phyloP scores from a whole-genome alignment of 2,329 filamentous ascomycete genomes.

The Aspergillus brunneoviolaceus region DNA sequence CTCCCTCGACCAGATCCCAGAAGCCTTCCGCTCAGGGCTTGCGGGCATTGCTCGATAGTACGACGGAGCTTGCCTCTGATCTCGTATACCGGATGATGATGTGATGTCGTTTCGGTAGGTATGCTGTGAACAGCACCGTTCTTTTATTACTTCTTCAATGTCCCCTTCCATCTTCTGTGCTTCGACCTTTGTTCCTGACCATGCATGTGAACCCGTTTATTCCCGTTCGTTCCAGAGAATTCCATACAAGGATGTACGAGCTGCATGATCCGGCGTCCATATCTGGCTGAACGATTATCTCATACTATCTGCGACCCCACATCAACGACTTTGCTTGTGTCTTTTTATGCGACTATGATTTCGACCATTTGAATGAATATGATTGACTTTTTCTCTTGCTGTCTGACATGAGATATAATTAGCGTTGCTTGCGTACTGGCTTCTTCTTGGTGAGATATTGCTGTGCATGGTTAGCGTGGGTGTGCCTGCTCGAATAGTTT shows the following conservation, averaged over 20 bases:
- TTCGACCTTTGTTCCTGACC: neutral
- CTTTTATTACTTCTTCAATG: constrained; percentile 12
- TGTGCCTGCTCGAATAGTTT: neutral
- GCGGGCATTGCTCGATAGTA: constrained; percentile 37
- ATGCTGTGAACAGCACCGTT: constrained; percentile 4
- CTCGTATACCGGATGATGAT: constrained; percentile 44
- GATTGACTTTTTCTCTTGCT: neutral
- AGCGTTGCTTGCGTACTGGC: neutral
- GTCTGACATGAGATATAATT: neutral
- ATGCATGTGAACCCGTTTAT: neutral
- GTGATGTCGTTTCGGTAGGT: constrained; percentile 18
- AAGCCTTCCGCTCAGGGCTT: constrained; percentile 33
- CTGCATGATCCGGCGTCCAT: constrained; percentile 5
- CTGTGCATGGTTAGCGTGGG: neutral
- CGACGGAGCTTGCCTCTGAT: constrained; percentile 43
- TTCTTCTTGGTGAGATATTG: neutral
- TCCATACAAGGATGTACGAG: constrained; percentile 1
- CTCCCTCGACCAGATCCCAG: constrained; percentile 21
- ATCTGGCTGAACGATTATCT: neutral
- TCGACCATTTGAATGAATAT: constrained; percentile 1
- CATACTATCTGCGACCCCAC: neutral
- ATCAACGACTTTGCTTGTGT: neutral
- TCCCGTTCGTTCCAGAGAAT: neutral
- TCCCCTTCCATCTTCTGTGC: constrained; percentile 10
- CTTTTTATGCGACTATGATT: neutral